Base-by-base conservation (phyloP, 2,329 filamentous ascomycete species). In the Fusarium sp. region DNA sequence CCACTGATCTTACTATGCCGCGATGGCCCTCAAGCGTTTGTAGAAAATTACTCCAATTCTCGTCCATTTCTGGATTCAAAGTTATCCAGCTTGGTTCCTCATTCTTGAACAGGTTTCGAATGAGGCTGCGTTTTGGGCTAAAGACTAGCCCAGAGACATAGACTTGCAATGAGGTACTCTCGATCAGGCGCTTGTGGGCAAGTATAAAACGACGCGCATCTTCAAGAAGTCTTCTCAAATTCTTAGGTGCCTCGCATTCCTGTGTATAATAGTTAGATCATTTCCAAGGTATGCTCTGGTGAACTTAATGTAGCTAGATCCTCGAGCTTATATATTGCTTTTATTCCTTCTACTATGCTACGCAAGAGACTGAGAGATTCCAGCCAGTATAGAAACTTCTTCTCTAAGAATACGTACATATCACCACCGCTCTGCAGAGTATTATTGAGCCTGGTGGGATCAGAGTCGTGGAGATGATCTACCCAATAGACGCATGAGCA, bases 211-310 rank as follows among this genome's bases (percentile, higher is more conserved):
- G 50, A 3, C 5, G 39, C 0, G 23, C 29, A 21, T 53, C 40
- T 10, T 5, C 4, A 1, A 31, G 11, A 0, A 31, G 13, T 31
- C 7, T 1, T 0, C 0, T 17, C 0, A 51, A 18, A 13, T 35
- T 0, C 0, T 2, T 4, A 1, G 31, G 4, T 4, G 1, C 13
- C 0, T 4, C 6, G 9, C 3, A 11, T 3, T 1, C 27, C 46
- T 37, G 3, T 0, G 3, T 17, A 5, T 6, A 1, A 1, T 17
- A 15, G 13, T 37, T 17, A 37, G 13, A 6, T 5, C 8, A 0
- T 1, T 3, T 5, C 3, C 0, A 13, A 4, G 0, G 8, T 2
- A 9, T 25, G 10, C 2, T 6, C 1, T 3, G 13, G 2, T 1
- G 0, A 27, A 39, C 46, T 20, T 1, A 49, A 33, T 4, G 4